Conservation (phyloP, 176 grass and related monocot genomes). For the Eragrostis nindensis region DNA sequence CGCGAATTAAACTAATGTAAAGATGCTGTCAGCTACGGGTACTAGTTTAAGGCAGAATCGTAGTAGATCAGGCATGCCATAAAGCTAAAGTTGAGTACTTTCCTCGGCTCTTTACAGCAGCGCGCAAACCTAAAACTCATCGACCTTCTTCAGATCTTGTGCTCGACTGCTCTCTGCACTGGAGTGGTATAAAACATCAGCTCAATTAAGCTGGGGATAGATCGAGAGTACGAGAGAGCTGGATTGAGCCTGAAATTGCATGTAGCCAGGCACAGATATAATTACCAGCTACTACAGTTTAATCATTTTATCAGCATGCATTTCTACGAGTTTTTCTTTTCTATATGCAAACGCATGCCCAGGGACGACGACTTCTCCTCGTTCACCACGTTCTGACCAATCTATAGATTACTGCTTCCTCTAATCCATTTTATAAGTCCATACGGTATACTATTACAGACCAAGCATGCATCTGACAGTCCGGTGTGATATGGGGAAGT, state of each 20-base stretch:
- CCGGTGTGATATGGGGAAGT: not conserved
- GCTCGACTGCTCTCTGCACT: not conserved
- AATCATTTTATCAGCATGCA: too few species aligned
- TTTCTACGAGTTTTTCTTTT: not conserved
- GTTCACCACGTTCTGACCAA: not conserved
- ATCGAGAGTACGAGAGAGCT: not conserved
- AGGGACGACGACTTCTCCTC: not conserved
- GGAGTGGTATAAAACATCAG: not conserved
- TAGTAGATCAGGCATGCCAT: not conserved
- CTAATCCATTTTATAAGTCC: too few species aligned
- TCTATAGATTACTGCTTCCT: too few species aligned
- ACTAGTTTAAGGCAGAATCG: not conserved
- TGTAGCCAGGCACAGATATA: not conserved
- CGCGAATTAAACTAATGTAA: not conserved
- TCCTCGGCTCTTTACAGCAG: not conserved
- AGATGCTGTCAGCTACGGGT: not conserved
- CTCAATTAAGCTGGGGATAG: not conserved
- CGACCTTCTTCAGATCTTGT: not conserved
- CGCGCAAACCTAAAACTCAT: not conserved
- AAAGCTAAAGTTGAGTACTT: not conserved
- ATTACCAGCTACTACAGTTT: not conserved
- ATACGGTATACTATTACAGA: not conserved
- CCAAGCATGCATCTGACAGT: not conserved
- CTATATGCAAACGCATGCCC: slow-evolving; percentile 6
- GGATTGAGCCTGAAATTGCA: not conserved